Base-by-base conservation (phyloP, 2,329 filamentous ascomycete genomes). In the Coccinonectria pachysandricola region DNA sequence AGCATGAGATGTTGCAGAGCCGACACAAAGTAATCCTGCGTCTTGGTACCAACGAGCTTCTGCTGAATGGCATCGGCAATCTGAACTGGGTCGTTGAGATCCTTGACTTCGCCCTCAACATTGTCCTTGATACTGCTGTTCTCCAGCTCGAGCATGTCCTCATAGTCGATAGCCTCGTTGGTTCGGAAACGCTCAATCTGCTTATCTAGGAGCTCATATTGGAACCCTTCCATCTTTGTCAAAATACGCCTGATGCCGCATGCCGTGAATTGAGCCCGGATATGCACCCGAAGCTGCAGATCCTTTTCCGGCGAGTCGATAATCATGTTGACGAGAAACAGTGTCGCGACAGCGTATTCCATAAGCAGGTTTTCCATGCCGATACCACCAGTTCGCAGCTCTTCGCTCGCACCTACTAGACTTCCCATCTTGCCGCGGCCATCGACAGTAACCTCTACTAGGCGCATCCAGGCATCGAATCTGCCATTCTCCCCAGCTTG, bases 381-480 rank as follows among this genome's bases (percentile, higher is more conserved):
- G 48, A 95, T 92, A 39, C 91, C 91, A 39, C 91, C 91, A 46
- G 83, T 94, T 43, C 91, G 80, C 32, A 94, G 79, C 60, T 98
- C 91, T 48, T 96, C 91, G 48, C 86, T 95, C 16, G 91, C 91
- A 39, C 91, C 91, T 15, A 98, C 91, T 44, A 96, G 65, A 60
- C 87, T 95, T 45, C 91, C 91, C 86, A 98, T 95, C 68, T 96
- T 98, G 45, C 91, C 91, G 48, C 91, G 80, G 19, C 91, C 91
- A 56, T 96, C 91, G 38, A 95, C 77, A 1, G 88, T 96, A 43
- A 96, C 88, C 58, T 96, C 91, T 21, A 96, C 88, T 34, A 95
- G 80, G 33, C 91, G 84, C 84, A 98, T 94, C 91, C 91, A 98
- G 19, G 87, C 79, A 56, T 98, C 91, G 49, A 98, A 98, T 2